Conservation (phyloP, 73 alveolate genomes). For the Loxodes magnus region DNA sequence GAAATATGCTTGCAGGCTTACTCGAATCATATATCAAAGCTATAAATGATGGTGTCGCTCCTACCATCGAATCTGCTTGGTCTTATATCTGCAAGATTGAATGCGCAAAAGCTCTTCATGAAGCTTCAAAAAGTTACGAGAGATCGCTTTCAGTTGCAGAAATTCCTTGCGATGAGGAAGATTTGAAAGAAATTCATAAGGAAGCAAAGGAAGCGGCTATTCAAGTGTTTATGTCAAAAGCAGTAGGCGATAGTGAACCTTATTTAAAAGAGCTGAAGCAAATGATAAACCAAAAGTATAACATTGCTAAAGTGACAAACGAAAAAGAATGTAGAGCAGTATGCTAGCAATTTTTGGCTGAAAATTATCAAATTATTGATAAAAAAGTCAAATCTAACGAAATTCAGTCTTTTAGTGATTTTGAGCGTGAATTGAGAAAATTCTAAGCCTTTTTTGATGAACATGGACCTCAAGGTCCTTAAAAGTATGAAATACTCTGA, state of each 20-base stretch:
- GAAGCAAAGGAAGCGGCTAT: constrained; percentile 14
- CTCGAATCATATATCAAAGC: constrained; percentile 60
- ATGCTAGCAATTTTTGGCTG: constrained; percentile 25
- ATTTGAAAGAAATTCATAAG: constrained; percentile 5
- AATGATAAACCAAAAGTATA: not conserved
- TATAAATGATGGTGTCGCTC: constrained; percentile 70
- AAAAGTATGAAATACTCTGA: not conserved
- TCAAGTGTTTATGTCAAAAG: not conserved
- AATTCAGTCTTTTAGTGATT: constrained; percentile 39
- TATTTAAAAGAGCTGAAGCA: constrained; percentile 6
- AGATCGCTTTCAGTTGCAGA: not conserved
- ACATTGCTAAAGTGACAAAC: not conserved
- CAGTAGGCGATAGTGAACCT: constrained; percentile 8
- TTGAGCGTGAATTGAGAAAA: constrained; percentile 25
- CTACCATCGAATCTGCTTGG: constrained; percentile 70
- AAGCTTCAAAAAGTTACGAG: constrained; percentile 37
- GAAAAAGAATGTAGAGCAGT: constrained; percentile 19
- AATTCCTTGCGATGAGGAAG: constrained; percentile 8
- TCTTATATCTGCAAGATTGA: constrained; percentile 65
- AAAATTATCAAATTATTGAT: constrained; percentile 46
- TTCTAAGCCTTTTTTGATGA: constrained; percentile 1
- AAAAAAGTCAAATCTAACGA: constrained; percentile 49
- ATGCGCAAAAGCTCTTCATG: constrained; percentile 46
- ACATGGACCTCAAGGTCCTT: constrained; percentile 15
- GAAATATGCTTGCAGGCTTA: constrained; percentile 69